phyloP scores from a whole-genome alignment of 768 basidiomycete species.

The Termitomyces eurrhizus region DNA sequence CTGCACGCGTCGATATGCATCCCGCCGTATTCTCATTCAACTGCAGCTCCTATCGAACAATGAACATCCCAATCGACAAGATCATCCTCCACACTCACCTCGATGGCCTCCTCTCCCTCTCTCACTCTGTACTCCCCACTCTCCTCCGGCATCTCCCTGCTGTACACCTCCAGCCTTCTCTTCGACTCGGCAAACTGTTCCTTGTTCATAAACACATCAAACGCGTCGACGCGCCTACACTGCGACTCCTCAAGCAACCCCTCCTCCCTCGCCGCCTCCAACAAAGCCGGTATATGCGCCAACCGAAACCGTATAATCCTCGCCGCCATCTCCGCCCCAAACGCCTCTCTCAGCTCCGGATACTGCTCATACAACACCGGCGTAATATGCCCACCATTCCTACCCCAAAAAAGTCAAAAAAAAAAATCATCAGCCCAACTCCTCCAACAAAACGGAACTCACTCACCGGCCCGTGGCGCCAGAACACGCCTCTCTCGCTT shows the following conservation, averaged over 20 bases:
- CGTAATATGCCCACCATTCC: conserved; percentile 70
- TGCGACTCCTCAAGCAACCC: conserved; percentile 49
- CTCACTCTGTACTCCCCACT: conserved; percentile 29
- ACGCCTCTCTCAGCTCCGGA: conserved; percentile 33
- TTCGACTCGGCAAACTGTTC: conserved; percentile 40
- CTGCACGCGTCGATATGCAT: conserved; percentile 50
- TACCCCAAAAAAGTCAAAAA: conserved; percentile 15
- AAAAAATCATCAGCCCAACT: not conserved
- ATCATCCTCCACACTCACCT: conserved; percentile 19
- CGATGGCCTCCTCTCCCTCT: conserved; percentile 24
- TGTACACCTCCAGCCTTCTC: conserved; percentile 39
- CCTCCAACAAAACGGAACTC: too few relatives aligned
- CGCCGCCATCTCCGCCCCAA: conserved; percentile 45
- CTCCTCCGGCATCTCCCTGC: conserved; percentile 49
- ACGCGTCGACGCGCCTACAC: conserved; percentile 51
- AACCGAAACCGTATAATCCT: conserved; percentile 59
- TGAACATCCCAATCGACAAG: not conserved
- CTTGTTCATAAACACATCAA: conserved; percentile 50
- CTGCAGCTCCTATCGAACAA: conserved; percentile 39
- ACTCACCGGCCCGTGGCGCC: conserved; percentile 71
- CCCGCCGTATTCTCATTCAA: conserved; percentile 44
- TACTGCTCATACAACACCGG: conserved; percentile 62
- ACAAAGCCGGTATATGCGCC: conserved; percentile 49
- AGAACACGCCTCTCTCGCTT: conserved; percentile 74
- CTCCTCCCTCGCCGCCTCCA: conserved; percentile 50